A percentile compares a stretch with the other conserved stretches of the same genome.
These are phyloP conservation scores for Lignosus rhinocerotis DNA, from an alignment of 1,284 basidiomycete species.

Conservation along the genomic window DNA sequence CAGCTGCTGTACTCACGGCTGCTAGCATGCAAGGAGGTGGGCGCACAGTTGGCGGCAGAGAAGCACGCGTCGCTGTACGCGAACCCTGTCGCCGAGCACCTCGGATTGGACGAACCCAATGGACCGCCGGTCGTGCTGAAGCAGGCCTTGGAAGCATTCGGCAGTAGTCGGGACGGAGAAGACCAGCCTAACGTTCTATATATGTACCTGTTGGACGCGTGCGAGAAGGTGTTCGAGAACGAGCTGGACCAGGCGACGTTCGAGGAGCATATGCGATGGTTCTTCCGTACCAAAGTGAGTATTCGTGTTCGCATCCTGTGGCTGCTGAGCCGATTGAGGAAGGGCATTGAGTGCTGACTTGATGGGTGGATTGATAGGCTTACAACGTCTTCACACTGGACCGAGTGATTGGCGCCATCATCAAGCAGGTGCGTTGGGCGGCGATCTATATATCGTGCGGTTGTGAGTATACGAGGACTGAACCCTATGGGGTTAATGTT, in stretches of 20 bases:
- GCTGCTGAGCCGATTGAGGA: neutral
- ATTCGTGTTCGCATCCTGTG: neutral
- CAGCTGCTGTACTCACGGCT: constrained; percentile 91
- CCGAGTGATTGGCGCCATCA: constrained; percentile 83
- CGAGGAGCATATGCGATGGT: constrained; percentile 95
- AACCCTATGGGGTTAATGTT: constrained; percentile 5
- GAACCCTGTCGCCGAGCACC: constrained; percentile 71
- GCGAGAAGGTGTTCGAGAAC: constrained; percentile 91
- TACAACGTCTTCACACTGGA: constrained; percentile 92
- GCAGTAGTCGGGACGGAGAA: constrained; percentile 38
- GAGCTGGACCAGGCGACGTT: constrained; percentile 90
- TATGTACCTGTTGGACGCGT: constrained; percentile 87
- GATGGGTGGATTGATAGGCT: constrained; percentile 45
- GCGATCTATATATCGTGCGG: constrained; percentile 1
- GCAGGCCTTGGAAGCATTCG: constrained; percentile 60
- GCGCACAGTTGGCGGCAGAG: constrained; percentile 60
- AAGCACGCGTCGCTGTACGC: constrained; percentile 60
- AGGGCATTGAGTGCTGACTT: constrained; percentile 11
- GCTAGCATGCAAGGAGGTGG: constrained; percentile 81
- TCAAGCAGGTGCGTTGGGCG: constrained; percentile 73
- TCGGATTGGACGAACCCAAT: constrained; percentile 77
- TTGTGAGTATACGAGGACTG: neutral
- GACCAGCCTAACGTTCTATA: constrained; percentile 68
- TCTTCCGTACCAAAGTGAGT: constrained; percentile 90
- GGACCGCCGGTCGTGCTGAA: constrained; percentile 66